Percentiles rank a stretch among this genome's conserved stretches.
Conservation (phyloP, 305 asterid species). For the Rubia balearica region DNA sequence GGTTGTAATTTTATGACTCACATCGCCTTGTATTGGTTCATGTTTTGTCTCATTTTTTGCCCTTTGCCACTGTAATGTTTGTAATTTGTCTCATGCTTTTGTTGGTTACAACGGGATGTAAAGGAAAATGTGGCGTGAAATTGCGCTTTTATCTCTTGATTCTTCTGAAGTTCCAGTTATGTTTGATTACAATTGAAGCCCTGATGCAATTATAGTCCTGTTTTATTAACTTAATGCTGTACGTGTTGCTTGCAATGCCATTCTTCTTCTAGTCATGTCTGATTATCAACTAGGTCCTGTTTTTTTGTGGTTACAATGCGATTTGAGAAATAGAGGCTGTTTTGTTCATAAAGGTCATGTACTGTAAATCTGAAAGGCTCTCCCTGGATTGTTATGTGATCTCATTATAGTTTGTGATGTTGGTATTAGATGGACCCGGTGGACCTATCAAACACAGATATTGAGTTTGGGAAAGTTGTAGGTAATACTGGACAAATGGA, state of each 20-base stretch:
- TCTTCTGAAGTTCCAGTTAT: not conserved
- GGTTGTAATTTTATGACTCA: not conserved
- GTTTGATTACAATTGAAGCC: not conserved
- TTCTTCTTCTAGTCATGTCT: not conserved
- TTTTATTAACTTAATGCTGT: not conserved
- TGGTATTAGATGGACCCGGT: conserved; percentile 42
- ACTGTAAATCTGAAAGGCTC: not conserved
- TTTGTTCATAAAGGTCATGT: not conserved
- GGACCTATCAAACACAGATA: conserved; percentile 29
- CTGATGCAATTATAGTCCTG: not conserved
- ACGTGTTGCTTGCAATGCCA: not conserved
- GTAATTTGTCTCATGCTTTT: too few species aligned
- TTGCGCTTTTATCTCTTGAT: not conserved
- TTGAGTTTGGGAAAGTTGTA: conserved; percentile 7
- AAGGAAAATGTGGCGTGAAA: too few species aligned
- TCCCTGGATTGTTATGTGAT: not conserved
- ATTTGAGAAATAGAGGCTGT: not conserved
- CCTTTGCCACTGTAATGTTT: too few species aligned
- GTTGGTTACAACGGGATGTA: too few species aligned
- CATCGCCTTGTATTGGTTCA: not conserved
- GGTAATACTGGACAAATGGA: conserved; percentile 35
- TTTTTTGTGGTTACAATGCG: not conserved
- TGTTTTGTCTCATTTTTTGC: too few species aligned
- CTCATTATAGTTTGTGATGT: not conserved
- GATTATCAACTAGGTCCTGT: not conserved